Percentiles rank a stretch among this genome's conserved stretches.
Evolutionary conservation across 805 yeast species (phyloP).

Genomic region (Barnettozyma californica): DNA sequence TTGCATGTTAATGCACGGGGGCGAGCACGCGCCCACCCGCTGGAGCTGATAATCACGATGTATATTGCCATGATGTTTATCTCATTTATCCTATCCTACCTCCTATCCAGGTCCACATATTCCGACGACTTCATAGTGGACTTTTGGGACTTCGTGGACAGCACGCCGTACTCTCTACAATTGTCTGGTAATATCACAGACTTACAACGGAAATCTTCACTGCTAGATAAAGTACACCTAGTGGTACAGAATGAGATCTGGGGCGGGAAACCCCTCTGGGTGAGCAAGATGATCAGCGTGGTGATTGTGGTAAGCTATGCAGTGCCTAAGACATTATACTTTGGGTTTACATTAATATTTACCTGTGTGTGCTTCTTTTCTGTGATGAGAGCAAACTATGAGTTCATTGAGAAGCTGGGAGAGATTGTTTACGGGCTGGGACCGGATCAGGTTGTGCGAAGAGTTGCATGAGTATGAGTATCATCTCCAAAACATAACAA

Average conservation of each 20-base stretch:
- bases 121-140: background rate
- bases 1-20: too few species aligned
- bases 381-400: background rate
- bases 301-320: slow-evolving; percentile 1
- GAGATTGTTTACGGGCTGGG: background rate
- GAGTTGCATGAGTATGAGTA: background rate
- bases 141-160: background rate
- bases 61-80: background rate
- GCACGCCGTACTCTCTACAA: background rate
- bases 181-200: background rate
- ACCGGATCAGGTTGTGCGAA: background rate
- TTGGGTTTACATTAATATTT: background rate
- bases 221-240: background rate
- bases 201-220: background rate
- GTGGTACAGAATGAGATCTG: background rate
- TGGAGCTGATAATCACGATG: background rate
- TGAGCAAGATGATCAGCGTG: background rate
- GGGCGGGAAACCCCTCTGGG: background rate
- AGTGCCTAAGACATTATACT: background rate
- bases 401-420: background rate
- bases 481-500: too few species aligned
- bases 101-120: background rate
- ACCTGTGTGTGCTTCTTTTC: background rate
- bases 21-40: background rate
- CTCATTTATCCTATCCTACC: background rate